These are phyloP conservation scores for Euptelea pleiosperma DNA, from an alignment of 164 flowering plant genomes.

Conservation along the genomic window DNA sequence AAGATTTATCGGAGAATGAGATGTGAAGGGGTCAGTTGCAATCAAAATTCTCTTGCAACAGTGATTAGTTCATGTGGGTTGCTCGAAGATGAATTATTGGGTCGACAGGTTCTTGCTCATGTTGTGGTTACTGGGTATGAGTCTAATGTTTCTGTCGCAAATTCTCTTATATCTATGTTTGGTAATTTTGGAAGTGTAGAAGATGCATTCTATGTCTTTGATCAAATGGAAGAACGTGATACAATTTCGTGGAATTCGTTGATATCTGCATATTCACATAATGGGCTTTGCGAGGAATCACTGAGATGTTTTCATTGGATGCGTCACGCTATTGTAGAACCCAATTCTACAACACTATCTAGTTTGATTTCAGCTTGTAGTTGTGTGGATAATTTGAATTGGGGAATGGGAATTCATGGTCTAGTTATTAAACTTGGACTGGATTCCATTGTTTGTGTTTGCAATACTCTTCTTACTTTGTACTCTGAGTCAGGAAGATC, in stretches of 20 bases:
- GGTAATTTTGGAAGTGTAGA: slow-evolving; percentile 40
- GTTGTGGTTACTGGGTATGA: slow-evolving; percentile 44
- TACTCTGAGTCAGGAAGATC: slow-evolving; percentile 51
- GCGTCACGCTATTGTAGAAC: slow-evolving; percentile 38
- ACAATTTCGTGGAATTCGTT: slow-evolving; percentile 79
- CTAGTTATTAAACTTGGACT: slow-evolving; percentile 47
- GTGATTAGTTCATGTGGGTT: slow-evolving; percentile 53
- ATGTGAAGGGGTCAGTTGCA: slow-evolving; percentile 39
- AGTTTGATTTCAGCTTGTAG: slow-evolving; percentile 45
- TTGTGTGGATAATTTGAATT: slow-evolving; percentile 39
- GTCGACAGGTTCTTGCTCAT: slow-evolving; percentile 63
- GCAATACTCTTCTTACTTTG: slow-evolving; percentile 62
- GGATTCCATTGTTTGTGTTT: slow-evolving; percentile 38
- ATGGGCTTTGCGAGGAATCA: slow-evolving; percentile 37
- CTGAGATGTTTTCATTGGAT: slow-evolving; percentile 40
- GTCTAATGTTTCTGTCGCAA: slow-evolving; percentile 47
- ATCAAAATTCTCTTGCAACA: slow-evolving; percentile 50
- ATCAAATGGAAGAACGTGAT: slow-evolving; percentile 50
- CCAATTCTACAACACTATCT: slow-evolving; percentile 52
- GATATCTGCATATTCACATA: slow-evolving; percentile 50
- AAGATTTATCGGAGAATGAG: slow-evolving; percentile 44
- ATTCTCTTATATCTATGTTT: slow-evolving; percentile 65
- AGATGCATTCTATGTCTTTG: slow-evolving; percentile 46
- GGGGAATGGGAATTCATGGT: slow-evolving; percentile 64
- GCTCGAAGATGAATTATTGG: slow-evolving; percentile 44